phyloP scores from a whole-genome alignment of 2,329 filamentous ascomycete species.

The Neofusicoccum cordaticola region DNA sequence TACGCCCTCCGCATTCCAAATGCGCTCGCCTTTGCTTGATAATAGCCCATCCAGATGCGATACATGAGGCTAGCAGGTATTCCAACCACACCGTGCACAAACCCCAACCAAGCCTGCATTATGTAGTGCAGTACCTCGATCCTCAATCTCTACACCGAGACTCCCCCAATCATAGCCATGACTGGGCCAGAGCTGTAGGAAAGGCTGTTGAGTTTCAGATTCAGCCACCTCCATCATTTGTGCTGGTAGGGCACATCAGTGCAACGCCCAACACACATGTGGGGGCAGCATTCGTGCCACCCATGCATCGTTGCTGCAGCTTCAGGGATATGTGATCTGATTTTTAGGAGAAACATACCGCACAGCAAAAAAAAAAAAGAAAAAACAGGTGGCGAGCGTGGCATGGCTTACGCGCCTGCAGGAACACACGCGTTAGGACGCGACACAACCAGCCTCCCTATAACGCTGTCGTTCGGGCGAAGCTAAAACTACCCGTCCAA shows the following conservation, averaged over 20 bases:
- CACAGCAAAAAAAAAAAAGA: background rate
- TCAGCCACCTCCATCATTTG: background rate
- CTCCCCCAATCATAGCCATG: background rate
- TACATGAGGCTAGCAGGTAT: too few species aligned
- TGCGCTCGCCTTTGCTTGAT: background rate
- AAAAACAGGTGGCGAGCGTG: background rate
- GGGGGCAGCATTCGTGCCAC: background rate
- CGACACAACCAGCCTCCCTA: background rate
- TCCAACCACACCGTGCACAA: too few species aligned
- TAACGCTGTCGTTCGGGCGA: background rate
- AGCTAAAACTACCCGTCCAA: background rate
- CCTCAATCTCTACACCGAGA: too few species aligned
- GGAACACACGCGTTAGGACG: background rate
- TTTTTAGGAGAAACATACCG: background rate
- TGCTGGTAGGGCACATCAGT: background rate
- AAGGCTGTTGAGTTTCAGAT: background rate
- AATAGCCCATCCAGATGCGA: background rate
- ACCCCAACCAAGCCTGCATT: background rate
- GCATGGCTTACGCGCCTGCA: background rate
- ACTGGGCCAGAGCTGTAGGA: background rate
- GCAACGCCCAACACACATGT: background rate
- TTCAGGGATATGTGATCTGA: background rate
- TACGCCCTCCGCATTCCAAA: background rate
- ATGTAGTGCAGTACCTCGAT: background rate
- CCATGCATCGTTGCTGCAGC: background rate